A percentile compares a stretch with the other conserved stretches of the same genome.
Evolutionary conservation across 768 basidiomycete species (phyloP).

Genomic region (Suillus sp.): DNA sequence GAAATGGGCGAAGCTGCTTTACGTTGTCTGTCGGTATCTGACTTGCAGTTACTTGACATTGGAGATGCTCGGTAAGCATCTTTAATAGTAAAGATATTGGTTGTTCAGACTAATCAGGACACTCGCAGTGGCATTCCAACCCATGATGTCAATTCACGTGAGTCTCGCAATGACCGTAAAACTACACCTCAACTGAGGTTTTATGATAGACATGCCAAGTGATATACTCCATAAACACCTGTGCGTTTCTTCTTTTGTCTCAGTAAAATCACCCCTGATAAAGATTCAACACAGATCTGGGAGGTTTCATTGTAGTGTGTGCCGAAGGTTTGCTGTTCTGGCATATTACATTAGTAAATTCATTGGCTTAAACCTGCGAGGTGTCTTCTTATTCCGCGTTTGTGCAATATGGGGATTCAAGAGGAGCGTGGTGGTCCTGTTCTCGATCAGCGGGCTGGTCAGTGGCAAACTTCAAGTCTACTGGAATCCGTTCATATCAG

Average conservation of each 20-base stretch:
- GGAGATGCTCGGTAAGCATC: neutral
- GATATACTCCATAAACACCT: neutral
- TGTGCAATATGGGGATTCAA: constrained; percentile 6
- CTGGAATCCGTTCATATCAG: neutral
- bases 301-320: neutral
- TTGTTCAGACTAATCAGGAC: neutral
- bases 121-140: constrained; percentile 1
- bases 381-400: neutral
- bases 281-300: neutral
- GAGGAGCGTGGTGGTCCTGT: neutral
- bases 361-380: neutral
- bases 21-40: constrained; percentile 16
- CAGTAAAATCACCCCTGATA: neutral
- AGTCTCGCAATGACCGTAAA: neutral
- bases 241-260: neutral
- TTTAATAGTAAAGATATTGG: no score
- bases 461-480: neutral
- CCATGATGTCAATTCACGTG: constrained; percentile 7
- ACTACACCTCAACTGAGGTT: neutral
- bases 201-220: neutral
- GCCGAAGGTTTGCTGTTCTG: constrained; percentile 3
- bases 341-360: no score
- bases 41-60: constrained; percentile 4
- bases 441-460: neutral
- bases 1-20: constrained; percentile 1